Evolutionary conservation across 1,284 basidiomycete genomes (phyloP), one percentile per base, ranked within the genome.

Genomic region (Ustilago curta): DNA sequence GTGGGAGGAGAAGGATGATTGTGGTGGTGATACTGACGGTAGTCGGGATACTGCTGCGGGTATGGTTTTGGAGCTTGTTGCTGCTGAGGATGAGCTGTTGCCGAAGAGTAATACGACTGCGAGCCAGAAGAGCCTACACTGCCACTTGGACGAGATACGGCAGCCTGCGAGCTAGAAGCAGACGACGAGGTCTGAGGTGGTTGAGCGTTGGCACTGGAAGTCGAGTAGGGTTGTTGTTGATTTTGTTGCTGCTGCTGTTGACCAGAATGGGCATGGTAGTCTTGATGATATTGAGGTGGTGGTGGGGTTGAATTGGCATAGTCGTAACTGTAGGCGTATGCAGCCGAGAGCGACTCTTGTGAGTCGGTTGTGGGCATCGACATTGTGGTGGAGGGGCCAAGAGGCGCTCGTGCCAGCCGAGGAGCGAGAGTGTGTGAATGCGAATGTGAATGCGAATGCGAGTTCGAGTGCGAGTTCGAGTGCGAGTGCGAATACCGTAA

Each of bases 81-180:
- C 6, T 51, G 50, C 25, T 40, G 37, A 31, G 25, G 40, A 40
- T 53, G 57, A 50, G 63, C 32, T 23, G 59, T 61, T 4, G 64
- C 51, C 5, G 67, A 62, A 6, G 64, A 70, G 42, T 71, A 71
- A 61, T 68, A 76, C 4, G 65, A 68, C 29, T 71, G 68, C 1
- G 68, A 68, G 27, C 72, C 72, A 19, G 73, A 71, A 6, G 73
- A 76, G 23, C 61, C 69, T 31, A 66, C 65, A 43, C 73, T 76
- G 27, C 61, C 73, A 39, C 58, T 65, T 23, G 32, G 44, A n/a
- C 68, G 54, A 2, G 68, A 64, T 3, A 76, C 59, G 18, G 39
- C 44, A n/a, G 59, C 21, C 18, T 59, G 27, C n/a, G 59, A 60
- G 37, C 43, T 42, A 11, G 70, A 73, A 19, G 64, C 48, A 0